A percentile compares a stretch with the other conserved stretches of the same genome.
Evolutionary conservation across 2,329 filamentous ascomycete genomes (phyloP).

Genomic region (Penicillium nordicum): DNA sequence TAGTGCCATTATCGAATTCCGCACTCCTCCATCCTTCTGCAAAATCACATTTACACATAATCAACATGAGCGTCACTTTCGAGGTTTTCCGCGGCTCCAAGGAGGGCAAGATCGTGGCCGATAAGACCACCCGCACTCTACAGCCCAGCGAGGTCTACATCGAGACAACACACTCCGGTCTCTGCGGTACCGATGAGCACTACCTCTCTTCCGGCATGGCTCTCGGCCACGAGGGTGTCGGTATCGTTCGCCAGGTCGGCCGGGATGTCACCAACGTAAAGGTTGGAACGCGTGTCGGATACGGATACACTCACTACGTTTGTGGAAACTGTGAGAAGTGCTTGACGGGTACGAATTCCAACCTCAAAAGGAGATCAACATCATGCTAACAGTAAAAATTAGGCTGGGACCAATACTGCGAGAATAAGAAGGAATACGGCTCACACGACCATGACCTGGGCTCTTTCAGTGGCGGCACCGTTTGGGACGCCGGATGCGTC

Average conservation of each 20-base stretch:
- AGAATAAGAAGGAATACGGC: constrained; percentile 33
- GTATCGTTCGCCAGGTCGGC: constrained; percentile 49
- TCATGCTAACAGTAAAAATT: neutral
- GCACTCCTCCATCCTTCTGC: neutral
- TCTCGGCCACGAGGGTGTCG: constrained; percentile 56
- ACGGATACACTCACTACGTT: constrained; percentile 33
- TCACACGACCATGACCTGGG: constrained; percentile 32
- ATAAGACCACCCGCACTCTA: constrained; percentile 25
- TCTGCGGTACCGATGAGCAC: constrained; percentile 28
- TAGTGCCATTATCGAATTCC: neutral
- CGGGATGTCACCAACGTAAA: constrained; percentile 47
- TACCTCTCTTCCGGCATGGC: constrained; percentile 22
- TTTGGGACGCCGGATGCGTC: constrained; percentile 36
- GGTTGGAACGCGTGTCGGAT: constrained; percentile 41
- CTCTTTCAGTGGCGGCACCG: constrained; percentile 30
- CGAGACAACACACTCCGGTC: constrained; percentile 28
- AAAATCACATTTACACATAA: neutral
- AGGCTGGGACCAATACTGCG: constrained; percentile 35
- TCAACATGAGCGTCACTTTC: constrained; percentile 24
- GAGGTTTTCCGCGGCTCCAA: constrained; percentile 29
- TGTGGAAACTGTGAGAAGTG: constrained; percentile 38
- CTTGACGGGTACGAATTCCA: constrained; percentile 21
- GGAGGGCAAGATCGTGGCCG: constrained; percentile 24
- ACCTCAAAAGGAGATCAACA: neutral
- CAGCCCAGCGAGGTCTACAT: constrained; percentile 24